Base-by-base conservation (phyloP, 305 asterid species). In the Andrographis paniculata region DNA sequence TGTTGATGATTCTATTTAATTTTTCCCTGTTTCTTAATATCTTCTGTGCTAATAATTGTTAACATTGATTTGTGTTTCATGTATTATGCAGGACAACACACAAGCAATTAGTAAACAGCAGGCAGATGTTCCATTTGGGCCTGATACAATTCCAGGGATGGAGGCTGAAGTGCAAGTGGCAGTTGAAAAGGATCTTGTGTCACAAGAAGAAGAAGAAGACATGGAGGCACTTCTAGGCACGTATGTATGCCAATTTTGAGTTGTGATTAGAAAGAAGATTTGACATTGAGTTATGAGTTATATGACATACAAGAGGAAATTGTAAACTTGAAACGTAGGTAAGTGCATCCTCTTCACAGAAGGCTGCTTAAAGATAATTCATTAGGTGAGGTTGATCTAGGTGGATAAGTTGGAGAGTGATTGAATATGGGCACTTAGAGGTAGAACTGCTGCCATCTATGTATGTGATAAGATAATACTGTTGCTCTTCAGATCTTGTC, bases 181-280 rank as follows among this genome's bases (percentile, higher is more conserved):
- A 9, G 99, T 91, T 59, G 99, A 87, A 76, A 86, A 72, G 63
- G 99, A 91, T 56, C 96, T 91, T 42, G 96, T 91, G 41, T 79
- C 99, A 50, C 99, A 87, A 66, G 99, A 87, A 5, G 99, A 92
- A 70, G 99, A 92, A 68, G 99, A 87, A 62, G 99, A 92, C 67
- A 92, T 92, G 99, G 99, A 92, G 77, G 94, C 94, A 50, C 96
- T 91, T 69, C 69, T 92, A 81, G 95, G 79, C 85, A 81, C 94
- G 99, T 92, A 79, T 18, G 96, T 81, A 54, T 48, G 47, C 40
- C 48, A 49, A 19, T 19, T 53, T 44, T 33, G 28, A 51, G 17
- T 9, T 37, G 17, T 13, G 17, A 3, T 37, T 5, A 2, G 16
- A 37, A 5, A 37, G 4, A 37, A 12, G 14, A 13, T 5, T 14